phyloP scores from a whole-genome alignment of 2,329 filamentous ascomycete species.

The Epichloe glyceriae region DNA sequence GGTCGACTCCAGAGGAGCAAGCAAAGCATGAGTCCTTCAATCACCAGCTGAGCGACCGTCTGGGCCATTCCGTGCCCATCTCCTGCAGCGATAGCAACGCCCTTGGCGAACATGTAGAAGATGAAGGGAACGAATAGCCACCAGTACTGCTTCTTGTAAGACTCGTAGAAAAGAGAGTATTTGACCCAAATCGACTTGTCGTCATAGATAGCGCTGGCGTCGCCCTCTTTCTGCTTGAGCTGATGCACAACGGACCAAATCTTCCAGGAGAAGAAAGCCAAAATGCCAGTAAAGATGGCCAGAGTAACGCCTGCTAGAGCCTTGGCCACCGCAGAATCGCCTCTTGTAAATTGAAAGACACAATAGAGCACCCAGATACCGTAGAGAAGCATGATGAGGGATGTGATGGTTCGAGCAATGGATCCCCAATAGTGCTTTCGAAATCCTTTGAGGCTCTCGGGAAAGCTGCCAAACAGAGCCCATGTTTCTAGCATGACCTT shows the following conservation, averaged over 20 bases:
- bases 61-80: conserved; percentile 79
- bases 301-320: conserved; percentile 71
- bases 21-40: conserved; percentile 67
- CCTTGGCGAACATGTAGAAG: conserved; percentile 81
- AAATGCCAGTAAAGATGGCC: conserved; percentile 61
- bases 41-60: conserved; percentile 62
- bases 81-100: conserved; percentile 69
- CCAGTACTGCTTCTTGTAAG: conserved; percentile 90
- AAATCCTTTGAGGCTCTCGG: conserved; percentile 67
- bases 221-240: conserved; percentile 64
- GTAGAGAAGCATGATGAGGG: conserved; percentile 82
- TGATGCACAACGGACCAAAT: conserved; percentile 66
- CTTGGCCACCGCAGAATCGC: conserved; percentile 91
- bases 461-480: conserved; percentile 81
- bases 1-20: conserved; percentile 77
- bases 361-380: conserved; percentile 94
- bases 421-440: conserved; percentile 94
- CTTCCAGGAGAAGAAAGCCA: conserved; percentile 73
- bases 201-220: conserved; percentile 62
- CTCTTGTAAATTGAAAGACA: conserved; percentile 85
- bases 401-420: conserved; percentile 77
- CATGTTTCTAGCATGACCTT: conserved; percentile 87
- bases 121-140: conserved; percentile 91
- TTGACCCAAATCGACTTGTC: conserved; percentile 86
- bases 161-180: conserved; percentile 95